These are phyloP conservation scores for Mycena maculata DNA, from an alignment of 768 basidiomycete genomes.

Conservation along the genomic window DNA sequence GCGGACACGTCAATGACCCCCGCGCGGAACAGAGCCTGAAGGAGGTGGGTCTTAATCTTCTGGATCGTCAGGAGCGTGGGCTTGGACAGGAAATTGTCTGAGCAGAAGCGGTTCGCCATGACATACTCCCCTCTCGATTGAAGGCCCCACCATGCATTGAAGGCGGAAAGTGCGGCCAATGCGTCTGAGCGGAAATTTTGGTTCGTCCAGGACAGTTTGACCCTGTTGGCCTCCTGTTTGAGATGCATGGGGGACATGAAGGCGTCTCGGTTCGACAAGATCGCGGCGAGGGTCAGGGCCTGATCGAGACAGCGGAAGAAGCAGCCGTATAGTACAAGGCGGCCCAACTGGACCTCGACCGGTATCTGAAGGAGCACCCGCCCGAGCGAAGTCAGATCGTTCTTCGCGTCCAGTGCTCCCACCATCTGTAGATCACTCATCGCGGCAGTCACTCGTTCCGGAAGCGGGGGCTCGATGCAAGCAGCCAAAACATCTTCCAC, in stretches of 20 bases:
- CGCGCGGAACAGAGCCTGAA: conserved; percentile 80
- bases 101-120: conserved; percentile 79
- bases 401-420: conserved; percentile 82
- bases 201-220: conserved; percentile 84
- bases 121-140: conserved; percentile 74
- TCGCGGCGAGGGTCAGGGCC: conserved; percentile 90
- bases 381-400: conserved; percentile 88
- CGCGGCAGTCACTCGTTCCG: conserved; percentile 80
- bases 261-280: conserved; percentile 90
- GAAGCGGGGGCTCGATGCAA: conserved; percentile 89
- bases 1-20: conserved; percentile 88
- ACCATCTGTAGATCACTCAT: conserved; percentile 85
- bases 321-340: conserved; percentile 88
- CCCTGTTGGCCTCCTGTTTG: conserved; percentile 74
- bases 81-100: conserved; percentile 89
- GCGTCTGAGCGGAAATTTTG: conserved; percentile 87
- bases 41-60: conserved; percentile 81
- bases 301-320: conserved; percentile 94
- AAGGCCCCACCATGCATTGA: conserved; percentile 82
- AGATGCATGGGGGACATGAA: conserved; percentile 87
- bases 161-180: conserved; percentile 82
- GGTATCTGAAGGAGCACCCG: conserved; percentile 90
- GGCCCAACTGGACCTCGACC: conserved; percentile 90
- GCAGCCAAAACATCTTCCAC: conserved; percentile 89
- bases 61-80: conserved; percentile 85